Evolutionary conservation across 2,329 filamentous ascomycete species (phyloP).

Genomic region (Madurella fahalii): DNA sequence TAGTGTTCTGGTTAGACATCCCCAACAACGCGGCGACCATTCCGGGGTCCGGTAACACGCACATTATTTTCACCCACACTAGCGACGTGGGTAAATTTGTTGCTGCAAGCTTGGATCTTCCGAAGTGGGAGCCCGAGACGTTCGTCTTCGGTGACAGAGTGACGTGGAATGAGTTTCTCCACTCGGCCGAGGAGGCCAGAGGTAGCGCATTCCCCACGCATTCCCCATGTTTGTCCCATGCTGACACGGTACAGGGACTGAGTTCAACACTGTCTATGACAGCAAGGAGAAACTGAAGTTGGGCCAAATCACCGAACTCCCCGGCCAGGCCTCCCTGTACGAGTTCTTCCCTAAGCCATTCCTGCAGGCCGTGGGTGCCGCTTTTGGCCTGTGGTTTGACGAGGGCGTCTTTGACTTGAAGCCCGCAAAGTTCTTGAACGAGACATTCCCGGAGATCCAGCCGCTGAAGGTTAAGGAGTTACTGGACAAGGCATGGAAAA

Average conservation of each 20-base stretch:
- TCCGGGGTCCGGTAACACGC: constrained; percentile 44
- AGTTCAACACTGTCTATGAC: constrained; percentile 35
- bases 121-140: constrained; percentile 40
- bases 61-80: constrained; percentile 45
- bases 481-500: constrained; percentile 21
- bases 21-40: constrained; percentile 42
- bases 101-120: constrained; percentile 37
- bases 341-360: constrained; percentile 26
- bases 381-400: constrained; percentile 25
- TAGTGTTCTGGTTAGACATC: constrained; percentile 40
- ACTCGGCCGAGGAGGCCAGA: constrained; percentile 38
- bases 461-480: constrained; percentile 25
- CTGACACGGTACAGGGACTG: constrained; percentile 6
- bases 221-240: too few relatives aligned
- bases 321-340: constrained; percentile 25
- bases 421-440: constrained; percentile 24
- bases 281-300: constrained; percentile 30
- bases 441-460: constrained; percentile 30
- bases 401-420: constrained; percentile 22
- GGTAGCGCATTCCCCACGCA: constrained; percentile 17
- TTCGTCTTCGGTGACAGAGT: constrained; percentile 38
- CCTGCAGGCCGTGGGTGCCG: constrained; percentile 23
- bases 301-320: constrained; percentile 35
- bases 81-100: constrained; percentile 46
- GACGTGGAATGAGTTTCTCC: constrained; percentile 43